Evolutionary conservation across 768 basidiomycete genomes (phyloP).

Genomic region (Lactarius evosmus): DNA sequence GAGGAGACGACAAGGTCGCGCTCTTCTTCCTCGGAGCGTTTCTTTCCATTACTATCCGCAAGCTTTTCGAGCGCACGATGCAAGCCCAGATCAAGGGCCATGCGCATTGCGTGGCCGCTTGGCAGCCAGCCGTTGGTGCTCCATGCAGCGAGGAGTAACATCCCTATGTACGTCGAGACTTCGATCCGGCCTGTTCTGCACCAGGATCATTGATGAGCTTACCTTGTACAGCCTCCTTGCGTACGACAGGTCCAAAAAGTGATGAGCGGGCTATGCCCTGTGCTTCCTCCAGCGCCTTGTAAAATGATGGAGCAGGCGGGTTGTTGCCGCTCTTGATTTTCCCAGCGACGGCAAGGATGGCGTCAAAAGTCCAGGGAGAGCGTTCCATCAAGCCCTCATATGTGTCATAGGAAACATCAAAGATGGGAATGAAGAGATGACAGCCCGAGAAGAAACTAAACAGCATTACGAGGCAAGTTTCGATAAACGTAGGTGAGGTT

Average conservation of each 20-base stretch:
- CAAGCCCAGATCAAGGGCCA: slow-evolving; percentile 91
- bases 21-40: slow-evolving; percentile 76
- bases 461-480: slow-evolving; percentile 31
- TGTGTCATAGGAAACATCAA: slow-evolving; percentile 90
- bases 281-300: slow-evolving; percentile 89
- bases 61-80: slow-evolving; percentile 92
- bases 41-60: slow-evolving; percentile 65
- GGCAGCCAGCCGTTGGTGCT: slow-evolving; percentile 94
- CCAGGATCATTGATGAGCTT: slow-evolving; percentile 26
- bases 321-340: slow-evolving; percentile 91
- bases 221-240: slow-evolving; percentile 95
- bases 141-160: slow-evolving; percentile 91
- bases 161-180: slow-evolving; percentile 48
- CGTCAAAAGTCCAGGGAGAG: slow-evolving; percentile 94
- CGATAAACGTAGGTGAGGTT: slow-evolving; percentile 2
- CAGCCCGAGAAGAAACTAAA: slow-evolving; percentile 91
- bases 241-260: slow-evolving; percentile 87
- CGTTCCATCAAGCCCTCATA: slow-evolving; percentile 90
- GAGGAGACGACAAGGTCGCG: slow-evolving; percentile 88
- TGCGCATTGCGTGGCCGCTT: slow-evolving; percentile 92
- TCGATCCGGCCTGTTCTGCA: not conserved
- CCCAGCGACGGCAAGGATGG: slow-evolving; percentile 86
- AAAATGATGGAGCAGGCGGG: slow-evolving; percentile 79
- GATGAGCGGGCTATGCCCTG: slow-evolving; percentile 94
- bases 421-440: slow-evolving; percentile 93